A percentile compares a stretch with the other conserved stretches of the same genome.
phyloP scores from a whole-genome alignment of 148 eudicot genomes.

The Amaranthus cruentus region DNA sequence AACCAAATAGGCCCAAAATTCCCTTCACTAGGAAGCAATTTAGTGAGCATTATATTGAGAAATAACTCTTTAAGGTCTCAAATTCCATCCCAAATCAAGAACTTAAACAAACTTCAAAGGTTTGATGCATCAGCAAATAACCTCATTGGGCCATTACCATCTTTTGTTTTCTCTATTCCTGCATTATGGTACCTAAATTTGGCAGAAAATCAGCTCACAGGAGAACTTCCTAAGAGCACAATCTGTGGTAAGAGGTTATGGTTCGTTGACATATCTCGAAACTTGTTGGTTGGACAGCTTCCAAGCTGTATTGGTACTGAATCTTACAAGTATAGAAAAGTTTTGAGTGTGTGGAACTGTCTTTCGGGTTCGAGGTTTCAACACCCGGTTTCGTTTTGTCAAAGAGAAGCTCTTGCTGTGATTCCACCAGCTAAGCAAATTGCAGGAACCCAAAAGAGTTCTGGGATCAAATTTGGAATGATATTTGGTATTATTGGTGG shows the following conservation, averaged over 20 bases:
- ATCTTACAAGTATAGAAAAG: slow-evolving; percentile 38
- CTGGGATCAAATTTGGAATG: slow-evolving; percentile 46
- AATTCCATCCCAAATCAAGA: slow-evolving; percentile 42
- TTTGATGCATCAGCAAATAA: slow-evolving; percentile 65
- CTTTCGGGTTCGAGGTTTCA: slow-evolving; percentile 49
- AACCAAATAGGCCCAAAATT: slow-evolving; percentile 65
- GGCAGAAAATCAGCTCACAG: slow-evolving; percentile 64
- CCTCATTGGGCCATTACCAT: slow-evolving; percentile 62
- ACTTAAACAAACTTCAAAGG: slow-evolving; percentile 38
- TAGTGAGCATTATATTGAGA: slow-evolving; percentile 39
- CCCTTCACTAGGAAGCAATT: slow-evolving; percentile 51
- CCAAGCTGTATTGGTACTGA: slow-evolving; percentile 58
- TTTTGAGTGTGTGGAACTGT: slow-evolving; percentile 61
- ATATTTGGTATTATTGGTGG: slow-evolving; percentile 68
- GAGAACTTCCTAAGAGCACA: slow-evolving; percentile 42
- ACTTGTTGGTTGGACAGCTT: slow-evolving; percentile 58
- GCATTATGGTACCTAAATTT: slow-evolving; percentile 56
- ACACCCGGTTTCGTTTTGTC: slow-evolving; percentile 45
- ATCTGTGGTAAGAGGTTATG: slow-evolving; percentile 46
- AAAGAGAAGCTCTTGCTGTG: slow-evolving; percentile 66
- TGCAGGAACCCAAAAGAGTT: slow-evolving; percentile 13
- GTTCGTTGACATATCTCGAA: slow-evolving; percentile 68
- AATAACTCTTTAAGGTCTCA: slow-evolving; percentile 63
- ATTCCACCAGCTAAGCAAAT: slow-evolving; percentile 37
- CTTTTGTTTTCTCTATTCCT: slow-evolving; percentile 49